Evolutionary conservation across 495 filamentous ascomycete species (phyloP).

Genomic region (Neurospora terricola): DNA sequence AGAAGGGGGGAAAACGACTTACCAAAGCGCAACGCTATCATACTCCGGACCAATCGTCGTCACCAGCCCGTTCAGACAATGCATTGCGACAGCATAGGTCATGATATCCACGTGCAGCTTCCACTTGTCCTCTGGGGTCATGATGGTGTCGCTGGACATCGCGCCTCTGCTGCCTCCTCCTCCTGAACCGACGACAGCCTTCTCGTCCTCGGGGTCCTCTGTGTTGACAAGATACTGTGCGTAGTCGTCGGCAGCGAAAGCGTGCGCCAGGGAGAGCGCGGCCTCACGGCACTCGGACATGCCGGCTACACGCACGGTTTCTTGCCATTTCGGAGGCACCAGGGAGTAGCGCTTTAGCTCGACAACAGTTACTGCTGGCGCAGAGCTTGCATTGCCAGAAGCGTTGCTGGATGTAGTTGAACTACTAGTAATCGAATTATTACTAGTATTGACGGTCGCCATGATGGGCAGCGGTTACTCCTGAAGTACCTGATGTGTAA

Average conservation of each 20-base stretch:
- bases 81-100: slow-evolving; percentile 61
- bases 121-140: slow-evolving; percentile 50
- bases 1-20: slow-evolving; percentile 22
- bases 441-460: slow-evolving; percentile 24
- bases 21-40: slow-evolving; percentile 72
- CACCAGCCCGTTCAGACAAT: slow-evolving; percentile 59
- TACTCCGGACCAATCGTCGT: slow-evolving; percentile 63
- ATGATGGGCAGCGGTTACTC: slow-evolving; percentile 17
- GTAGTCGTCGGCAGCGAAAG: slow-evolving; percentile 66
- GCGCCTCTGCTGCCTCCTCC: neutral
- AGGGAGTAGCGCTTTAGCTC: slow-evolving; percentile 39
- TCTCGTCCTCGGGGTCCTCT: slow-evolving; percentile 43
- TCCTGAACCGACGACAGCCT: slow-evolving; percentile 10
- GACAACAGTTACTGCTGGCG: slow-evolving; percentile 17
- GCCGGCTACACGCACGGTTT: slow-evolving; percentile 46
- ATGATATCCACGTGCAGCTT: slow-evolving; percentile 63
- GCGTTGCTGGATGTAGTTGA: neutral
- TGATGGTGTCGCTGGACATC: neutral
- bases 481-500: neutral
- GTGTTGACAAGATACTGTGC: slow-evolving; percentile 61
- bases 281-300: slow-evolving; percentile 57
- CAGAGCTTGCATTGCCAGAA: neutral
- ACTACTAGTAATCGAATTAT: slow-evolving; percentile 8
- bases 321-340: slow-evolving; percentile 34
- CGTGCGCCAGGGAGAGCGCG: slow-evolving; percentile 57